Conservation (phyloP, 2,329 filamentous ascomycete species). For the Calonectria pauciramosa region DNA sequence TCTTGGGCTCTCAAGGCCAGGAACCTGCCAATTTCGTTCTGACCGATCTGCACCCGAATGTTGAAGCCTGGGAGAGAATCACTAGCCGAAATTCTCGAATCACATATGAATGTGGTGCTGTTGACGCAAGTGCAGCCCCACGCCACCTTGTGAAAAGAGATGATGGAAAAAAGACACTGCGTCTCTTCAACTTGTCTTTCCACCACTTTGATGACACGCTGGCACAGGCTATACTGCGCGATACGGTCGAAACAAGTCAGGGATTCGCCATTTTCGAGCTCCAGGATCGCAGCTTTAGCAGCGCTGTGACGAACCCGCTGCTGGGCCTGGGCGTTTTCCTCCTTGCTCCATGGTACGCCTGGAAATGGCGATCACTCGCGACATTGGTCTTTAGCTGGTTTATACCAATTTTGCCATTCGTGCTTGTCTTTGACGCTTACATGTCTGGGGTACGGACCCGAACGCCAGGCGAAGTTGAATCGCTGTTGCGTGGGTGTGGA, state of each 20-base stretch:
- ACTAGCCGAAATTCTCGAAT: background rate
- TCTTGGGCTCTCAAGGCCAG: background rate
- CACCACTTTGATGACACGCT: background rate
- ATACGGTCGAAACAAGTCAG: background rate
- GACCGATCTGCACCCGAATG: background rate
- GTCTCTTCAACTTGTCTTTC: background rate
- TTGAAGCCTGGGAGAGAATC: background rate
- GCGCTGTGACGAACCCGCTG: background rate
- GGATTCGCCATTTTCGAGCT: background rate
- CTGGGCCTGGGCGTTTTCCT: background rate
- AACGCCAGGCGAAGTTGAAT: background rate
- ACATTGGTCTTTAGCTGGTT: slow-evolving; percentile 1
- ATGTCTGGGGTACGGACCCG: background rate
- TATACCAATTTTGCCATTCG: background rate
- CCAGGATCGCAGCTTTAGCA: background rate
- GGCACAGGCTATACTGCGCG: background rate
- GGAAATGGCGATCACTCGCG: background rate
- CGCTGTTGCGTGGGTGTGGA: background rate
- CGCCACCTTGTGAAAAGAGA: background rate
- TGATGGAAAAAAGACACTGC: background rate
- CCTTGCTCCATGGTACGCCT: background rate
- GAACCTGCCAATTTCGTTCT: background rate
- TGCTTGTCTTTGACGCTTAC: background rate
- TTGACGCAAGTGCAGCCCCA: background rate
- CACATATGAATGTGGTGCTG: background rate